Percentiles rank a stretch among this genome's conserved stretches.
Evolutionary conservation across 305 asterid genomes (phyloP).

Genomic region (Fraxinus nigra): DNA sequence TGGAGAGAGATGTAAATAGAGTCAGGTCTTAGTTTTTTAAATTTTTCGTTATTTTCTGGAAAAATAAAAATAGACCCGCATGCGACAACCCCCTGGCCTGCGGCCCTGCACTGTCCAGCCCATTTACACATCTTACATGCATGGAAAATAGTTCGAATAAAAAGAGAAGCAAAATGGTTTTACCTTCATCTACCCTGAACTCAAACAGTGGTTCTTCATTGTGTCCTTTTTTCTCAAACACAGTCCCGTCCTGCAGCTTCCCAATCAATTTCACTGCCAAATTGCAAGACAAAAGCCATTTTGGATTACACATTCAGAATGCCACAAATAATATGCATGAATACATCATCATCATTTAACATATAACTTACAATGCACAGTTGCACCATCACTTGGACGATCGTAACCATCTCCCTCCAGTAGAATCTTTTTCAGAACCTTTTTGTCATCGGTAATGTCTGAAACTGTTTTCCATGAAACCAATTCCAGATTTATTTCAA

Average conservation of each 20-base stretch:
- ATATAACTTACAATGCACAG: conserved; percentile 51
- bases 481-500: conserved; percentile 61
- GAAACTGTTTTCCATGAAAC: conserved; percentile 80
- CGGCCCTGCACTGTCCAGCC: not conserved
- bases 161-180: not conserved
- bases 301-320: not conserved
- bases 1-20: not conserved
- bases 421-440: conserved; percentile 69
- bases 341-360: not conserved
- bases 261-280: conserved; percentile 74
- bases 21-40: not conserved
- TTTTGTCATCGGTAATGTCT: conserved; percentile 75
- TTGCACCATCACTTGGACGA: conserved; percentile 75
- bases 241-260: conserved; percentile 73
- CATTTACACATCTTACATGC: not conserved
- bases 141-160: not conserved
- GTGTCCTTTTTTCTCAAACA: conserved; percentile 59
- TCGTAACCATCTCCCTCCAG: conserved; percentile 88
- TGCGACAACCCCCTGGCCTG: not conserved
- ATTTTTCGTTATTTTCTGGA: not conserved
- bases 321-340: not conserved
- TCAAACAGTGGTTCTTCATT: conserved; percentile 61
- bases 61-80: not conserved
- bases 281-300: not conserved
- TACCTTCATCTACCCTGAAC: conserved; percentile 86